Evolutionary conservation across 352 stramenopile genomes (phyloP).

Genomic region (Sclerospora graminicola): DNA sequence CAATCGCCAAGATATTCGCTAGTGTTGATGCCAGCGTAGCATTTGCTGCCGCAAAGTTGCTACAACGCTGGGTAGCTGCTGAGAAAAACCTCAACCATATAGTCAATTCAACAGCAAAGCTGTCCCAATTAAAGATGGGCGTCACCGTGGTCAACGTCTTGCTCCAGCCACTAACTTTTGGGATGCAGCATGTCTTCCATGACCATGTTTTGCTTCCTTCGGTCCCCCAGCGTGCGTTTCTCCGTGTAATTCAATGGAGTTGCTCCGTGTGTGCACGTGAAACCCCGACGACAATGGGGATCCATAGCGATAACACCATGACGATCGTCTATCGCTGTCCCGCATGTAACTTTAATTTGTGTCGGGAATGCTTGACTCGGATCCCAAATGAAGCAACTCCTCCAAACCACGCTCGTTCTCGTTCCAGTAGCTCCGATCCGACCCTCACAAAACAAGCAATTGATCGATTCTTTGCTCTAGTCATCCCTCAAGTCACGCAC

Average conservation of each 20-base stretch:
- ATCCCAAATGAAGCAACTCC: constrained; percentile 40
- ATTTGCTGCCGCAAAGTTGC: constrained; percentile 16
- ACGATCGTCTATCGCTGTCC: constrained; percentile 37
- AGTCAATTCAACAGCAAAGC: no score
- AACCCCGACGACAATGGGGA: constrained; percentile 4
- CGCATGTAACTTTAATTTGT: constrained; percentile 46
- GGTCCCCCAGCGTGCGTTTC: constrained; percentile 21
- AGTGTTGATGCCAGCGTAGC: constrained; percentile 25
- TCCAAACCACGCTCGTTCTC: constrained; percentile 2
- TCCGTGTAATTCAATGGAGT: constrained; percentile 21
- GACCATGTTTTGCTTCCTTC: constrained; percentile 28
- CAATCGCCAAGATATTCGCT: neutral
- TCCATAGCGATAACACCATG: constrained; percentile 6
- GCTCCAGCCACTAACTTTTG: constrained; percentile 21
- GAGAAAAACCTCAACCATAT: no score
- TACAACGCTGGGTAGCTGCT: constrained; percentile 22
- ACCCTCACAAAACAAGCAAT: constrained; percentile 8
- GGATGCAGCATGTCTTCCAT: constrained; percentile 29
- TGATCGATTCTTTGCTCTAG: constrained; percentile 29
- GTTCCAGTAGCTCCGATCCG: constrained; percentile 1
- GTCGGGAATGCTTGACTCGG: constrained; percentile 49
- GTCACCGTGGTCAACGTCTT: constrained; percentile 27
- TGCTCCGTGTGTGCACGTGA: constrained; percentile 32
- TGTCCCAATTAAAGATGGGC: no score
- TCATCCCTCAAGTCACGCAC: constrained; percentile 20